Base-by-base conservation (phyloP, 495 filamentous ascomycete species). In the Aspergillus avenaceus region DNA sequence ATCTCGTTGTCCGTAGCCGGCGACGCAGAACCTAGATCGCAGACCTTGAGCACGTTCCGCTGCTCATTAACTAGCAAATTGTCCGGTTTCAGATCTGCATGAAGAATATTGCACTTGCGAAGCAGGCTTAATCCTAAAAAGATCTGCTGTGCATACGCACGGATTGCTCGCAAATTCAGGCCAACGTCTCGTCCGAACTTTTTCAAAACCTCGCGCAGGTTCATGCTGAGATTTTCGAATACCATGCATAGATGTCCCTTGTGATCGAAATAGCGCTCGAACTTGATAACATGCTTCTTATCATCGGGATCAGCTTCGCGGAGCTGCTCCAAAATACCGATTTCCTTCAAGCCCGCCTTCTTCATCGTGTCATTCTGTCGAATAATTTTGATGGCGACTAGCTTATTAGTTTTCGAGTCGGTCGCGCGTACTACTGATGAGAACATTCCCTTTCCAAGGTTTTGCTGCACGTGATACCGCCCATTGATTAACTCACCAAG, bases 51-150 rank as follows among this genome's bases (percentile, higher is more conserved):
- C 18, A 90, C 57, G 49, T 87, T 95, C 43, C 87, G 85, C 41
- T 77, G 80, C 54, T 96, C 91, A 56, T 91, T 95, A 48, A 92
- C 85, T 55, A 98, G 75, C 26, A 98, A 87, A 59, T 98, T 98
- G 79, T 98, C 93, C 4, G 93, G 93, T 64, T 98, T 98, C 52
- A 98, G 66, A 73, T 98, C 93, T 2, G 91, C 91, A 62, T 98
- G 93, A 29, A 98, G 72, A 62, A 97, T 88, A 67, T 91, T 88
- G 77, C 87, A 91, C 61, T 90, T 90, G 55, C 90, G 85, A 62
- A 98, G 78, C 48, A 93, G 80, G 60, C 83, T 83, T 47, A 97
- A 70, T 1, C 88, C 90, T 26, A 91, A 77, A 67, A 98, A 97
- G 66, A 97, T 95, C 69, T 97, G 95, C 55, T 88, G 86, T 13